phyloP scores from a whole-genome alignment of 257 asterid genomes.

The Solanum peruvianum region DNA sequence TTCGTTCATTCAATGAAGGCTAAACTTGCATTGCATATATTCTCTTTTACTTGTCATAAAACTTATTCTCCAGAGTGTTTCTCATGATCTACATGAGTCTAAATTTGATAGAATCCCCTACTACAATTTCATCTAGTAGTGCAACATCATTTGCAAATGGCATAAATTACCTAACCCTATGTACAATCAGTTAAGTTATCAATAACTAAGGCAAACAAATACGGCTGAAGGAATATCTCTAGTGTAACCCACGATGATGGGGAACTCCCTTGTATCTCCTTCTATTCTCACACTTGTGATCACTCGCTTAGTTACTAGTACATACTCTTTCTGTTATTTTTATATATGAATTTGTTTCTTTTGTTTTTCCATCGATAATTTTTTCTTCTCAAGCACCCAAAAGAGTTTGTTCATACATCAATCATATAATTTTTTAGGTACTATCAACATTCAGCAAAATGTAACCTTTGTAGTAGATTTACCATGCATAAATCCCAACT shows the following conservation, averaged over 20 bases:
- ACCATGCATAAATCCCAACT: not conserved
- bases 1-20: not conserved
- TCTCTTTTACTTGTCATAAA: not conserved
- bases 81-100: not conserved
- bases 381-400: not conserved
- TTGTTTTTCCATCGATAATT: not conserved
- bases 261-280: not conserved
- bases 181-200: not conserved
- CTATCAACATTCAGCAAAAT: not conserved
- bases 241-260: not conserved
- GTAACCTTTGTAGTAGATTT: not conserved
- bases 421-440: not conserved
- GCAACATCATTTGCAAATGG: not conserved
- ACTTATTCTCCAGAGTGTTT: not conserved
- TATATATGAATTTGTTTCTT: not conserved
- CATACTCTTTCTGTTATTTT: not conserved
- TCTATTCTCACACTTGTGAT: not conserved
- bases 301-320: not conserved
- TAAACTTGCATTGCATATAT: not conserved
- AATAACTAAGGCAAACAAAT: not conserved
- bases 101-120: not conserved
- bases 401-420: not conserved
- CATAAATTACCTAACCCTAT: not conserved
- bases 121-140: not conserved
- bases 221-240: not conserved